Base-by-base conservation (phyloP, 805 yeast genomes). In the Monosporozyma unispora region DNA sequence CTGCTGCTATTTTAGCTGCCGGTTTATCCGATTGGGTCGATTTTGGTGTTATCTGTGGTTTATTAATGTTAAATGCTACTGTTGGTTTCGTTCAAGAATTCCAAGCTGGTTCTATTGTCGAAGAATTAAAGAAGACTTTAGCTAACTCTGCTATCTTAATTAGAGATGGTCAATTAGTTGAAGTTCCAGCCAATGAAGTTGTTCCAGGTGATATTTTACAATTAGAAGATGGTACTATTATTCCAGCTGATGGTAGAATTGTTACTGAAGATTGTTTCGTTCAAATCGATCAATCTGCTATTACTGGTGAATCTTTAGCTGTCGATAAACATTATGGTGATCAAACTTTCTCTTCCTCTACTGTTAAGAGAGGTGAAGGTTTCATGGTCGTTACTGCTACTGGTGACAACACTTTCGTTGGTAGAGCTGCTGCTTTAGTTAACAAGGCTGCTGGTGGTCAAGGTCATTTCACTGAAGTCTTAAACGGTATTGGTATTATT, bases 11-110 rank as follows among this genome's bases (percentile, higher is more conserved):
- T 57, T 76, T 87, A 71, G 96, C 96, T 67, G 96, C 95, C 58
- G 96, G 96, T 82, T 78, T 87, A 64, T 87, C 87, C 76, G 96
- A 90, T 77, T 89, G 96, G 96, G 96, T 89, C 67, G 96, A 89
- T 80, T 89, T 89, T 78, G 96, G 97, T 81, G 97, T 89, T 70
- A 89, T 89, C 69, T 81, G 87, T 72, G 96, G 84, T 74, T 75
- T 89, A 62, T 77, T 89, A 63, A 61, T 82, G 71, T 80, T 89
- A 69, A 89, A 89, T 74, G 96, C 96, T 57, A 74, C 75, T 64
- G 96, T 89, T 70, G 97, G 97, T 80, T 89, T 89, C 82, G 78
- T 87, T 61, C 97, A 89, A 78, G 97, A 89, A 75, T 90, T 75
- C 84, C 96, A 89, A 76, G 97, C 97, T 58, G 96, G 96, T 78